Conservation (phyloP, 345 rosid species). For the Rhizophora apiculata region DNA sequence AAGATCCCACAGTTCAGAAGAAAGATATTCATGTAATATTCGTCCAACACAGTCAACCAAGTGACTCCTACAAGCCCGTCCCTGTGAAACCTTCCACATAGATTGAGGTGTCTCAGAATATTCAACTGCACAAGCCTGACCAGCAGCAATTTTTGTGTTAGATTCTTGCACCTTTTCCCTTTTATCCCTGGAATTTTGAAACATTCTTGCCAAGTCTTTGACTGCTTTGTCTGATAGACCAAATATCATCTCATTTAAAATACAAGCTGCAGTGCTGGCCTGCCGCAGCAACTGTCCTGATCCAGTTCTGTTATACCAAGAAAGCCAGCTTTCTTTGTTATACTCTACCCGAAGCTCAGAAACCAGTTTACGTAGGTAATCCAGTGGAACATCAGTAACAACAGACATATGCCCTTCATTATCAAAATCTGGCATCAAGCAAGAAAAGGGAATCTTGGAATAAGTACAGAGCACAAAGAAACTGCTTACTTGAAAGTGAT, state of each 20-base stretch:
- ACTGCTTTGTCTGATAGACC: constrained; percentile 71
- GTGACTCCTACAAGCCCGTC: constrained; percentile 38
- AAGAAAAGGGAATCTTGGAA: constrained; percentile 19
- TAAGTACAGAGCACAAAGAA: constrained; percentile 24
- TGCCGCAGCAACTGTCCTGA: constrained; percentile 77
- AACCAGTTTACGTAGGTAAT: constrained; percentile 52
- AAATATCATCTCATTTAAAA: constrained; percentile 83
- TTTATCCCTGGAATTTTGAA: constrained; percentile 43
- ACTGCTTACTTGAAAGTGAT: constrained; percentile 16
- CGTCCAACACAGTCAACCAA: constrained; percentile 74
- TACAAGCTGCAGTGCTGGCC: constrained; percentile 76
- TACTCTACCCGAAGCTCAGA: constrained; percentile 68
- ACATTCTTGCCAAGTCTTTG: constrained; percentile 45
- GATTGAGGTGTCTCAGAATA: constrained; percentile 17
- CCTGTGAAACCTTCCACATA: constrained; percentile 57
- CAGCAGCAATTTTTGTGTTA: constrained; percentile 19
- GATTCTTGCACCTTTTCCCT: constrained; percentile 26
- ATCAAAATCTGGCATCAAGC: constrained; percentile 51
- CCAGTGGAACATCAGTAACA: constrained; percentile 73
- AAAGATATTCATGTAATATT: constrained; percentile 82
- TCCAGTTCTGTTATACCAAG: constrained; percentile 75
- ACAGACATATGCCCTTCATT: constrained; percentile 59
- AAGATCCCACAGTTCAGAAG: constrained; percentile 82
- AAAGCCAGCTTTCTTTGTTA: constrained; percentile 66
- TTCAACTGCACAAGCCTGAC: constrained; percentile 13